Evolutionary conservation across 2,329 filamentous ascomycete genomes (phyloP).

Genomic region (Talaromyces funiculosus): DNA sequence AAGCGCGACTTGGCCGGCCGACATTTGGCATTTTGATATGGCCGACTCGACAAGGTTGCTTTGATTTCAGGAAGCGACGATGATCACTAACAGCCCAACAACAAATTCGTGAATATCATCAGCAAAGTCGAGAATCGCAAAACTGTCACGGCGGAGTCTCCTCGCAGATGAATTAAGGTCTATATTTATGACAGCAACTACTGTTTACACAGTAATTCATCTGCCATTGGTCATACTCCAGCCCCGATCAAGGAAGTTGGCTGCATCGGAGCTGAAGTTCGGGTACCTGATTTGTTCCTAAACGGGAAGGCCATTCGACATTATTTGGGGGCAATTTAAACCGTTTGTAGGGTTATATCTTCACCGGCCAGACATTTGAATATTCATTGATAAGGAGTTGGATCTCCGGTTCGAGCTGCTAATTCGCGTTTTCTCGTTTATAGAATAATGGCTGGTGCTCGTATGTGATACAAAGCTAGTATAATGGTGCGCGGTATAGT

Average conservation of each 20-base stretch:
- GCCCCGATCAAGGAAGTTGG: not conserved
- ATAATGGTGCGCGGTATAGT: no score
- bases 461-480: no score
- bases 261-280: not conserved
- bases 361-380: no score
- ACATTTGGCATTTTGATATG: constrained; percentile 3
- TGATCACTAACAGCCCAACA: not conserved
- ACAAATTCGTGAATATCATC: not conserved
- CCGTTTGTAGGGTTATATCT: no score
- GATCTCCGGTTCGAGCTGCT: no score
- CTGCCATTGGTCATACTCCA: not conserved
- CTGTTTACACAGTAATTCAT: not conserved
- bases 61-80: not conserved
- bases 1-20: constrained; percentile 7
- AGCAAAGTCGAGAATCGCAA: not conserved
- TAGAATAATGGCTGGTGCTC: no score
- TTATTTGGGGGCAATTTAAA: no score
- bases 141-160: not conserved
- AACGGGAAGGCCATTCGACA: no score
- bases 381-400: no score
- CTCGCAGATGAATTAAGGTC: not conserved
- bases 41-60: not conserved
- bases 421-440: no score
- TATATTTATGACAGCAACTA: not conserved
- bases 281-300: no score